Conservation (phyloP, 352 stramenopile species). For the Globisporangium carolinianum region DNA sequence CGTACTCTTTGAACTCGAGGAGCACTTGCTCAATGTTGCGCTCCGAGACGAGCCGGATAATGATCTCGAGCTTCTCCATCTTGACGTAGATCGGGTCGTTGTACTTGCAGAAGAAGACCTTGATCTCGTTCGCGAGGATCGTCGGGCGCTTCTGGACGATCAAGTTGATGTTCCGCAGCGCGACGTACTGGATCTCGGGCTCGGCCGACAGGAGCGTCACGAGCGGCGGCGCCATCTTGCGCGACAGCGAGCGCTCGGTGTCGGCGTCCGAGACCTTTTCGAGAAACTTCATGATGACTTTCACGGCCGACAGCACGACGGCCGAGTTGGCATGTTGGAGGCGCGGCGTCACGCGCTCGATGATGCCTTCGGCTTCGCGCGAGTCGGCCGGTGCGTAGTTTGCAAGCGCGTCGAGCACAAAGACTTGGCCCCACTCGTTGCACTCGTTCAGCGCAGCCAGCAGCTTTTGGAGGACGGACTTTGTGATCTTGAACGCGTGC, state of each 20-base stretch:
- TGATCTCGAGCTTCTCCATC: slow-evolving; percentile 99
- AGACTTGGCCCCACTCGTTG: slow-evolving; percentile 99
- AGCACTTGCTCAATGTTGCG: slow-evolving; percentile 98
- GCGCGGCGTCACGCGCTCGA: slow-evolving; percentile 96
- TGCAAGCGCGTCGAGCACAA: slow-evolving; percentile 95
- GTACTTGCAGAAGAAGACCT: slow-evolving; percentile 99
- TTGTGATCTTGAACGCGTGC: slow-evolving; percentile 93
- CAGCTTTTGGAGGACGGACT: slow-evolving; percentile 97
- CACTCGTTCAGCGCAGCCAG: slow-evolving; percentile 98
- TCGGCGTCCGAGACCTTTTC: slow-evolving; percentile 95
- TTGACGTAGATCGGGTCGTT: slow-evolving; percentile 96
- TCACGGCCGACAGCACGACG: slow-evolving; percentile 97
- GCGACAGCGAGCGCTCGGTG: slow-evolving; percentile 83
- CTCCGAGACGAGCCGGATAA: slow-evolving; percentile 97
- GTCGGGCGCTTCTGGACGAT: slow-evolving; percentile 97
- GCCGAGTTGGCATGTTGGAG: slow-evolving; percentile 98
- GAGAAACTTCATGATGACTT: slow-evolving; percentile 94
- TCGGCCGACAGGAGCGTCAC: slow-evolving; percentile 98
- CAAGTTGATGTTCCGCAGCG: slow-evolving; percentile 98
- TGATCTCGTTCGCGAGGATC: slow-evolving; percentile 95
- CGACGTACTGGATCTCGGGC: slow-evolving; percentile 99
- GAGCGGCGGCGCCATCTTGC: slow-evolving; percentile 97
- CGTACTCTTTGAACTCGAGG: slow-evolving; percentile 99
- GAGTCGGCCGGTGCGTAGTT: slow-evolving; percentile 94
- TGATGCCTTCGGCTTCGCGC: slow-evolving; percentile 97